These are phyloP conservation scores for Plasmodium blacklocki DNA, from an alignment of 169 alveolate genomes.

Conservation along the genomic window DNA sequence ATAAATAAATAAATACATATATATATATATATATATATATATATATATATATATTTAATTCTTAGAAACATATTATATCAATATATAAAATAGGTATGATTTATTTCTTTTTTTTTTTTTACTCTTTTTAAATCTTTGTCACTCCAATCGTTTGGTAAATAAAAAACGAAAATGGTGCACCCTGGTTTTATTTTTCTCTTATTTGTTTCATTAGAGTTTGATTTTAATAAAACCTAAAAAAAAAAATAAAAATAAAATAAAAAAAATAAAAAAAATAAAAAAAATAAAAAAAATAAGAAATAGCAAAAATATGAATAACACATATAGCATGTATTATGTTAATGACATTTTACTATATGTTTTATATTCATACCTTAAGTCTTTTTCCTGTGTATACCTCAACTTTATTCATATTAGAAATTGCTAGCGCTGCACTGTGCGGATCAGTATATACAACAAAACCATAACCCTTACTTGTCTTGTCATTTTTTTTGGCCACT, in stretches of 20 bases:
- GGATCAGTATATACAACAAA: constrained; percentile 91
- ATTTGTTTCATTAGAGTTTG: constrained; percentile 52
- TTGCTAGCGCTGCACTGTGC: constrained; percentile 91
- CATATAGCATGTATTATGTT: neutral
- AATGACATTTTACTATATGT: neutral
- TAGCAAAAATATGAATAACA: neutral
- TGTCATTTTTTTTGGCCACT: constrained; percentile 73
- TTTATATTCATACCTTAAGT: constrained; percentile 37
- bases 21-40: neutral
- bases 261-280: neutral
- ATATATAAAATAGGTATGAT: neutral
- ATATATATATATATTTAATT: neutral
- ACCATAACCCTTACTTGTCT: constrained; percentile 89
- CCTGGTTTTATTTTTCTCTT: constrained; percentile 74
- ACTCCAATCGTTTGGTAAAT: constrained; percentile 76
- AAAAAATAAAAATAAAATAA: neutral
- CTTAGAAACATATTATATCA: neutral
- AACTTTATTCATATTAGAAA: constrained; percentile 84
- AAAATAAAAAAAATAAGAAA: neutral
- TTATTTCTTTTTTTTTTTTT: neutral
- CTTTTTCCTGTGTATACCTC: constrained; percentile 65
- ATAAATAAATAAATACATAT: neutral
- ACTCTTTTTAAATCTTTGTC: constrained; percentile 74
- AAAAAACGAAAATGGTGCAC: constrained; percentile 72
- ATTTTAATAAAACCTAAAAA: constrained; percentile 66